Percentiles rank a stretch among this genome's conserved stretches.
These are phyloP conservation scores for Lolium perenne DNA, from an alignment of 176 grass and related monocot genomes.

Conservation along the genomic window DNA sequence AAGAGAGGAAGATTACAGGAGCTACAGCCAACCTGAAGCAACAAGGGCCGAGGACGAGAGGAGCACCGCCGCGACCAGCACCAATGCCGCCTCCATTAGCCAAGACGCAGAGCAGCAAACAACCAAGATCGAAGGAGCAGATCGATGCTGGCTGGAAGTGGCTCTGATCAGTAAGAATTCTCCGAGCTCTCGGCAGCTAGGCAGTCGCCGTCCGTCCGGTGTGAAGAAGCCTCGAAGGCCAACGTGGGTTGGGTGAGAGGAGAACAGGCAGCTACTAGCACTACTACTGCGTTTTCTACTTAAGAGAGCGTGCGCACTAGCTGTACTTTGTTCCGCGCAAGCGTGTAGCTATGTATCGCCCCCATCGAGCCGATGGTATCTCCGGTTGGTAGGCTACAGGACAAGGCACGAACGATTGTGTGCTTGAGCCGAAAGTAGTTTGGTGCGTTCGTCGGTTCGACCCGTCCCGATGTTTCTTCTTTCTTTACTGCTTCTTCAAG, in stretches of 20 bases:
- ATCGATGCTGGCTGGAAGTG: neutral
- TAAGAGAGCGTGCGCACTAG: neutral
- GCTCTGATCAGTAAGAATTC: neutral
- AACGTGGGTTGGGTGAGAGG: neutral
- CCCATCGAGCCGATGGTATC: neutral
- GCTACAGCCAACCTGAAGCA: slow-evolving; percentile 42
- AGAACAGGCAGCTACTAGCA: neutral
- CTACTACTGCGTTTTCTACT: neutral
- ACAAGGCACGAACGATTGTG: neutral
- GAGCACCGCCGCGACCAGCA: slow-evolving; percentile 43
- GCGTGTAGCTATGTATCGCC: neutral
- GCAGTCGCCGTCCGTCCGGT: slow-evolving; percentile 3
- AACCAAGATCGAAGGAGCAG: neutral
- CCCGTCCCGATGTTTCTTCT: neutral
- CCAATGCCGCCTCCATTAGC: slow-evolving; percentile 39
- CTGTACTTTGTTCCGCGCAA: neutral
- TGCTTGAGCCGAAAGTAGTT: neutral
- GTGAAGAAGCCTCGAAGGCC: neutral
- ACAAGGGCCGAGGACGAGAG: slow-evolving; percentile 38
- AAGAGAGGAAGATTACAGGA: neutral
- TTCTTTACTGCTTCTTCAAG: slow-evolving; percentile 4
- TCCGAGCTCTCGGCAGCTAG: slow-evolving; percentile 12
- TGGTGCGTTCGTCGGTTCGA: slow-evolving; percentile 11
- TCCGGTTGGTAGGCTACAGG: slow-evolving; percentile 6
- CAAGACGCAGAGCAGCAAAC: neutral